Evolutionary conservation across 1,284 basidiomycete species (phyloP).

Genomic region (Trametes hirsuta): DNA sequence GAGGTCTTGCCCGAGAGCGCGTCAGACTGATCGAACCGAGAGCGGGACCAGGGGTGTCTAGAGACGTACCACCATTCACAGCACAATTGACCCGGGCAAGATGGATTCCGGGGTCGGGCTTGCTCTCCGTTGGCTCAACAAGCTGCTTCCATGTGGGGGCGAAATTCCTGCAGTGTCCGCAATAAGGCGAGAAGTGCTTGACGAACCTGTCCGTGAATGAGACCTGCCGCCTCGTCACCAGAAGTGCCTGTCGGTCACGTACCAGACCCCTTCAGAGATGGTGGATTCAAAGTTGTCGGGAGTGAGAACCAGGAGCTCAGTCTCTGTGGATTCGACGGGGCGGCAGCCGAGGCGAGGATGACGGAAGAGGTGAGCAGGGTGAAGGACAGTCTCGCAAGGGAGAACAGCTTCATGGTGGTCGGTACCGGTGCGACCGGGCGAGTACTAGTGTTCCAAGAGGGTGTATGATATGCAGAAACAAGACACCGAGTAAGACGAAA

Average conservation of each 20-base stretch:
- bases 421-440: background rate
- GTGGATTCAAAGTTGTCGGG: slow-evolving; percentile 67
- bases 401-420: slow-evolving; percentile 29
- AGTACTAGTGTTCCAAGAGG: background rate
- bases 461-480: background rate
- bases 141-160: slow-evolving; percentile 86
- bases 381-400: slow-evolving; percentile 33
- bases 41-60: background rate
- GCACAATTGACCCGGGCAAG: slow-evolving; percentile 89
- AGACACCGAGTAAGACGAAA: background rate
- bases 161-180: slow-evolving; percentile 77
- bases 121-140: slow-evolving; percentile 56
- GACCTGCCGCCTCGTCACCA: background rate
- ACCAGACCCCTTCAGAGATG: slow-evolving; percentile 72
- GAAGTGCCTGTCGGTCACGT: background rate
- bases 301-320: slow-evolving; percentile 46
- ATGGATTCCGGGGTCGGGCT: slow-evolving; percentile 61
- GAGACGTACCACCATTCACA: slow-evolving; percentile 75
- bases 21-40: background rate
- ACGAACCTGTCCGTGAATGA: slow-evolving; percentile 52
- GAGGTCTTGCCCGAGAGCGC: slow-evolving; percentile 56
- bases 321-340: slow-evolving; percentile 41
- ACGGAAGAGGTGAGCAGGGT: slow-evolving; percentile 40
- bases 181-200: slow-evolving; percentile 81
- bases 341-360: slow-evolving; percentile 38